These are phyloP conservation scores for Colletotrichum liriopes DNA, from an alignment of 2,329 filamentous ascomycete species.

Conservation along the genomic window DNA sequence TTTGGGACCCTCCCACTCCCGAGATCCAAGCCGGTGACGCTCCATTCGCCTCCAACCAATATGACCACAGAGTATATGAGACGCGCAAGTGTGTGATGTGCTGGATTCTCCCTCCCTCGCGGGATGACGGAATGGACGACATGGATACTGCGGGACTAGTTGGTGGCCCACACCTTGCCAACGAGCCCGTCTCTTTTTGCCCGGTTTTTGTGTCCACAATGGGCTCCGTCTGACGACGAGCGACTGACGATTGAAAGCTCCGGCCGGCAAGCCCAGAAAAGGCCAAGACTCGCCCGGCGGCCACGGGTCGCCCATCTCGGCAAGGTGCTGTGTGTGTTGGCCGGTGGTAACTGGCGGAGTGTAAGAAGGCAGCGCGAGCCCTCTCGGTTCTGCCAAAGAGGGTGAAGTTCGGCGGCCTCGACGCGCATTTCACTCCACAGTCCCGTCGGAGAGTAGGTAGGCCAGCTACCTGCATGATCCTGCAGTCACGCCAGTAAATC, in stretches of 20 bases:
- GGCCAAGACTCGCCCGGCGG: neutral
- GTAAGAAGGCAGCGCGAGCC: conserved; percentile 5
- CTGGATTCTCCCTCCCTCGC: conserved; percentile 13
- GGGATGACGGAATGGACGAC: conserved; percentile 34
- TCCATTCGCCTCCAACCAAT: neutral
- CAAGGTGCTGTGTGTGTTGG: neutral
- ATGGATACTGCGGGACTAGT: conserved; percentile 23
- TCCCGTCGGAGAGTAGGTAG: neutral
- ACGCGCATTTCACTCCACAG: neutral
- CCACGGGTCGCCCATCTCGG: neutral
- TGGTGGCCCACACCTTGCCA: conserved; percentile 3
- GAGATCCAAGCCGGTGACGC: conserved; percentile 12
- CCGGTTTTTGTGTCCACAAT: conserved; percentile 18
- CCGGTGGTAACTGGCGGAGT: neutral
- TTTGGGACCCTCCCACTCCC: conserved; percentile 10
- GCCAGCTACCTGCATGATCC: neutral
- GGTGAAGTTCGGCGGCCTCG: neutral
- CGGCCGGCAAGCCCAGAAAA: neutral
- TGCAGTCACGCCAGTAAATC: conserved; percentile 11
- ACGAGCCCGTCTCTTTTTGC: conserved; percentile 1
- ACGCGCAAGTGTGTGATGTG: conserved; percentile 25
- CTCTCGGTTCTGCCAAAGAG: neutral
- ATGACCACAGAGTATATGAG: neutral
- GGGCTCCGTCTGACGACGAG: conserved; percentile 14
- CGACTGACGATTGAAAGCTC: conserved; percentile 10